Percentiles rank a stretch among this genome's conserved stretches.
Conservation (phyloP, 352 stramenopile species). For the Globisporangium polare region DNA sequence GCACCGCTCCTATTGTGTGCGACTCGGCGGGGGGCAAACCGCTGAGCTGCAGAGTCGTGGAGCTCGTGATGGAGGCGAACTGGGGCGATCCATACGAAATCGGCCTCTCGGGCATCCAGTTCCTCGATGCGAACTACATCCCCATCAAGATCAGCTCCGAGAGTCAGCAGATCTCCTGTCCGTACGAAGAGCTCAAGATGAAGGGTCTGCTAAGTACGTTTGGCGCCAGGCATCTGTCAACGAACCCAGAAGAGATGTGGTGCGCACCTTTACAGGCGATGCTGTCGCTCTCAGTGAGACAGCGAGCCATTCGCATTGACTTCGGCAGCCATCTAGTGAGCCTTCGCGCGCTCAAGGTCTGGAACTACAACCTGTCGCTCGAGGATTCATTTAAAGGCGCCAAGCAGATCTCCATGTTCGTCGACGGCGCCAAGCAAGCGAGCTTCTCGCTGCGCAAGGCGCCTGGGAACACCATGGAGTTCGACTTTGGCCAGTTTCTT, state of each 20-base stretch:
- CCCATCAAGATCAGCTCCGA: slow-evolving; percentile 31
- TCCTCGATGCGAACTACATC: slow-evolving; percentile 54
- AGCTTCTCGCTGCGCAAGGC: slow-evolving; percentile 76
- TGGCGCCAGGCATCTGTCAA: slow-evolving; percentile 49
- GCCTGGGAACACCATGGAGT: slow-evolving; percentile 64
- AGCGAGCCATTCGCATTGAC: slow-evolving; percentile 40
- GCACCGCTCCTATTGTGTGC: slow-evolving; percentile 55
- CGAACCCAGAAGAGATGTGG: slow-evolving; percentile 59
- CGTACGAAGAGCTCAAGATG: slow-evolving; percentile 27
- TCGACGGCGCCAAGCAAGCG: slow-evolving; percentile 43
- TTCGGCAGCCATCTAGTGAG: slow-evolving; percentile 42
- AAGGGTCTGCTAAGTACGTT: slow-evolving; percentile 34
- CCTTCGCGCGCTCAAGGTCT: slow-evolving; percentile 59
- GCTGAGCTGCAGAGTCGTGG: slow-evolving; percentile 41
- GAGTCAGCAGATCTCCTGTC: slow-evolving; percentile 27
- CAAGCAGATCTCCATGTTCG: slow-evolving; percentile 50
- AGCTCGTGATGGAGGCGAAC: slow-evolving; percentile 57
- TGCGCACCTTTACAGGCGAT: slow-evolving; percentile 35
- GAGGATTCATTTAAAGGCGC: slow-evolving; percentile 77
- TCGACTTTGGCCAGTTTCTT: slow-evolving; percentile 85
- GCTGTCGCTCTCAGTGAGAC: slow-evolving; percentile 29
- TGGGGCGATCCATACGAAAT: slow-evolving; percentile 74
- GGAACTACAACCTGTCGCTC: slow-evolving; percentile 76
- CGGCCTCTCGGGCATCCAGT: slow-evolving; percentile 50
- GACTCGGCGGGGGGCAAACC: slow-evolving; percentile 39